Evolutionary conservation across 768 basidiomycete species (phyloP).

Genomic region (Nevesoporus exiguus): DNA sequence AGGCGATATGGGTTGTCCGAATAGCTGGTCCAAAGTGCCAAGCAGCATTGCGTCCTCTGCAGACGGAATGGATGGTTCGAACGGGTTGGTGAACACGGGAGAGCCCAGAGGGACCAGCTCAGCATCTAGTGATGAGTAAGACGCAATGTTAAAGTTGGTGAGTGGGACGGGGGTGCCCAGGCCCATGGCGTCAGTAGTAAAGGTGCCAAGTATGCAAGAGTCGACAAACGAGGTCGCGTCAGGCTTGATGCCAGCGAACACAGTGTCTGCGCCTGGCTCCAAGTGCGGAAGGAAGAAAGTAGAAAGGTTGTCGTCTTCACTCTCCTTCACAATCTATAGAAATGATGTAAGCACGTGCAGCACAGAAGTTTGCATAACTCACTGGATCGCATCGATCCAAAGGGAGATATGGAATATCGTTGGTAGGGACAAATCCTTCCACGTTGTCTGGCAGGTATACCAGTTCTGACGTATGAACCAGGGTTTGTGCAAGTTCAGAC

Average conservation of each 20-base stretch:
- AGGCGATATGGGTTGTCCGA: constrained; percentile 29
- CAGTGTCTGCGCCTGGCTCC: constrained; percentile 17
- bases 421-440: constrained; percentile 32
- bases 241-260: constrained; percentile 31
- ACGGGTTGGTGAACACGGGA: constrained; percentile 32
- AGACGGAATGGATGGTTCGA: constrained; percentile 12
- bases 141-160: constrained; percentile 8
- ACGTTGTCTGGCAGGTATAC: constrained; percentile 4
- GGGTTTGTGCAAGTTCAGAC: constrained; percentile 1
- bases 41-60: constrained; percentile 13
- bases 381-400: constrained; percentile 26
- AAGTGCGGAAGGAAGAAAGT: constrained; percentile 20
- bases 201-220: constrained; percentile 23
- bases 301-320: background rate
- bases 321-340: constrained; percentile 8
- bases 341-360: constrained; percentile 7
- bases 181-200: constrained; percentile 1
- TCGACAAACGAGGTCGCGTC: constrained; percentile 27
- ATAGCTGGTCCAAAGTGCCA: constrained; percentile 28
- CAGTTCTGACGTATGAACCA: constrained; percentile 20
- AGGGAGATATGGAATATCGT: constrained; percentile 35
- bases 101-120: constrained; percentile 18
- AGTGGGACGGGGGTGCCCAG: constrained; percentile 7
- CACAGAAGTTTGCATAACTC: constrained; percentile 1
- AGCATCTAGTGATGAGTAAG: constrained; percentile 8